Percentiles rank a stretch among this genome's conserved stretches.
phyloP scores from a whole-genome alignment of 768 basidiomycete species.

The Trametes maxima region DNA sequence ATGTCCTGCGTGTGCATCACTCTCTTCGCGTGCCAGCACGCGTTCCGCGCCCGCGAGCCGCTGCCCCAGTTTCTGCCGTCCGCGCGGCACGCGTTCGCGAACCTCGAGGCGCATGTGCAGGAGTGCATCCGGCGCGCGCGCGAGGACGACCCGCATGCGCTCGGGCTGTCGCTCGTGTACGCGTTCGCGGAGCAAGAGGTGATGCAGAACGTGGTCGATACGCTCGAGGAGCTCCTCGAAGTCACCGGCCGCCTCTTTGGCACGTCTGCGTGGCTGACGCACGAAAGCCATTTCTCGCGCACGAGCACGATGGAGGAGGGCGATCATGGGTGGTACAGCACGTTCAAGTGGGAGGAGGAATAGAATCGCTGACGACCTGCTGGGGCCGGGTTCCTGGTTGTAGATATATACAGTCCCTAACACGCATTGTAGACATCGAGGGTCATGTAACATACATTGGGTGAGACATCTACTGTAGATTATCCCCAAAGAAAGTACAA shows the following conservation, averaged over 20 bases:
- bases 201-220: conserved; percentile 43
- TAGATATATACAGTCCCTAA: neutral
- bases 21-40: conserved; percentile 52
- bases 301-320: conserved; percentile 28
- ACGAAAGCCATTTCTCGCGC: conserved; percentile 26
- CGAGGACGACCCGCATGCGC: conserved; percentile 32
- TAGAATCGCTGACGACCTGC: too few species aligned
- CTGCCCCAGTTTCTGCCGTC: conserved; percentile 55
- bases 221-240: conserved; percentile 45
- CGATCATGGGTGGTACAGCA: conserved; percentile 36
- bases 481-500: neutral
- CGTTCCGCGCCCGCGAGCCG: conserved; percentile 47
- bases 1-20: conserved; percentile 50
- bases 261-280: conserved; percentile 45
- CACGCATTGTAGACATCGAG: neutral
- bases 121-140: conserved; percentile 35
- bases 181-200: conserved; percentile 48
- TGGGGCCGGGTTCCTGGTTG: too few species aligned
- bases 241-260: conserved; percentile 47
- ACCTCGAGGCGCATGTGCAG: conserved; percentile 39
- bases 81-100: conserved; percentile 41
- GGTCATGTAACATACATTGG: neutral
- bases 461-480: neutral
- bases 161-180: conserved; percentile 44
- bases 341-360: conserved; percentile 31